phyloP scores from a whole-genome alignment of 345 rosid species.

The Moringa oleifera region DNA sequence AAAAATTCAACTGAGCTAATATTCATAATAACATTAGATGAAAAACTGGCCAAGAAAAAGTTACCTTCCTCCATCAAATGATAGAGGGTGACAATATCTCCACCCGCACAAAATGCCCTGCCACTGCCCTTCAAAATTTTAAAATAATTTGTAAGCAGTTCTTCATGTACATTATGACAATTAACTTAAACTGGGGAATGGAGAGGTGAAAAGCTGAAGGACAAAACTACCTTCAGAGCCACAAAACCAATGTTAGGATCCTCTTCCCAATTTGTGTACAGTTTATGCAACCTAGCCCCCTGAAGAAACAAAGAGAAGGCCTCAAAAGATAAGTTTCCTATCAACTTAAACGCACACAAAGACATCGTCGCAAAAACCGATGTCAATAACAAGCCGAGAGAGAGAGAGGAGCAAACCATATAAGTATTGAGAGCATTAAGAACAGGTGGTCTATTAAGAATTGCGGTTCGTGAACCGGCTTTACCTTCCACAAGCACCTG shows the following conservation, averaged over 20 bases:
- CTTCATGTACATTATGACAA: not conserved
- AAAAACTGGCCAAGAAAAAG: too few species aligned
- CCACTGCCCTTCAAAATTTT: conserved; percentile 71
- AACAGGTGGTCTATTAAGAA: conserved; percentile 74
- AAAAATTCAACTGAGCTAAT: not conserved
- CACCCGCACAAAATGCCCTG: conserved; percentile 96
- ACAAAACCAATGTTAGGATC: conserved; percentile 75
- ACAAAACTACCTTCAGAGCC: conserved; percentile 55
- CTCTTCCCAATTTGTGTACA: conserved; percentile 84
- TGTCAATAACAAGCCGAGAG: not conserved
- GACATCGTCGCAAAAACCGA: not conserved
- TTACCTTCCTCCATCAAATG: conserved; percentile 62
- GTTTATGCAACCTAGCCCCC: conserved; percentile 56
- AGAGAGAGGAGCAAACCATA: conserved; percentile 37
- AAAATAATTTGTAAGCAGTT: conserved; percentile 16
- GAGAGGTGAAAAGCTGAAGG: not conserved
- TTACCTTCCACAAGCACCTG: conserved; percentile 77
- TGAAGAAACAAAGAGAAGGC: conserved; percentile 11
- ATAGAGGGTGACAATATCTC: conserved; percentile 70
- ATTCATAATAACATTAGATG: not conserved
- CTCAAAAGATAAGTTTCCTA: not conserved
- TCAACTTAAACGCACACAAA: conserved; percentile 1
- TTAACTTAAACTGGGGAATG: not conserved
- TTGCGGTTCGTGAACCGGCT: conserved; percentile 62
- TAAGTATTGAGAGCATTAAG: conserved; percentile 80